Evolutionary conservation across 306 rosid species (phyloP), one percentile per base, ranked within the genome.

Genomic region (Oemleria cerasiformis): DNA sequence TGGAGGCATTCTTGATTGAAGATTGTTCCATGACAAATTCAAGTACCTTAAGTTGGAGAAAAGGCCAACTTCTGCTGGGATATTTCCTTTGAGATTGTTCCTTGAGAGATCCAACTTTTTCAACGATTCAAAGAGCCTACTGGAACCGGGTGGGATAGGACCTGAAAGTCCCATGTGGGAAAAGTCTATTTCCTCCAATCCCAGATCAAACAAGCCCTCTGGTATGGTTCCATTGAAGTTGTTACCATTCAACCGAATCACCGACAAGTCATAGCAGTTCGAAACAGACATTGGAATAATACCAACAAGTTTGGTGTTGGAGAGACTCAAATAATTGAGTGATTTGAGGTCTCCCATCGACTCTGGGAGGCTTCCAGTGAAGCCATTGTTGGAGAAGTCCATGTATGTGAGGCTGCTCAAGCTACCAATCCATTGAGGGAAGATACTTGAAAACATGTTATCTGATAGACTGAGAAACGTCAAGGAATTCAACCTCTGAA

Each of bases 1-100:
- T 36, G 95, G 88, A 11, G 92, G 90, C 59, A 94, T 86, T 70
- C 66, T 75, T 5, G 97, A 82, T 20, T 82, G 81, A 56, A 94
- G 84, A 67, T 83, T 87, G 84, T 94, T 94, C 96, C 95, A 91
- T 65, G 98, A 94, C 55, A 94, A 73, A 75, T 94, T 94, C 85
- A 88, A 77, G 71, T 87, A 85, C 73, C 80, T 82, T 64, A 94
- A 65, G 54, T 81, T 83, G 49, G 84, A 87, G 73, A 83, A 84
- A 69, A 84, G 83, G 0, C 92, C 92, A 47, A 84, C 77, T 76
- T 94, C 92, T 47, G 88, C 85, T 49, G 95, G 96, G 64, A 89
- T 80, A 16, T 65, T 82, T 63, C 98, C 96, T 16, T 76, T 72
- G 9, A 92, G 80, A 59, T 76, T 83, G 78, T 92, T 92, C 58